Percentiles rank a stretch among this genome's conserved stretches.
phyloP scores from a whole-genome alignment of 129 eudicot genomes.

The Arctium lappa region DNA sequence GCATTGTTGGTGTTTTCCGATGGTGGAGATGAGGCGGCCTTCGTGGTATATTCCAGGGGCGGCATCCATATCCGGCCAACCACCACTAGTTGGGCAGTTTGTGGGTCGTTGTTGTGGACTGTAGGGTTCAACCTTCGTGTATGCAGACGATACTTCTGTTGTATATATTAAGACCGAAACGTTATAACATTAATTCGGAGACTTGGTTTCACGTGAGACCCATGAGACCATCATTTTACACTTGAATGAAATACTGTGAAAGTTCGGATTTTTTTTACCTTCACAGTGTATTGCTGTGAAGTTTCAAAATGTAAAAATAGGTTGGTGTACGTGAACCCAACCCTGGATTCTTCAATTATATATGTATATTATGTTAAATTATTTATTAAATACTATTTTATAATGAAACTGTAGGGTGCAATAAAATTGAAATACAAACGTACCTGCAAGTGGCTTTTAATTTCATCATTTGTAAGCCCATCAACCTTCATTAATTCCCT shows the following conservation, averaged over 20 bases:
- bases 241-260: too few species aligned
- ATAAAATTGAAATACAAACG: slow-evolving; percentile 20
- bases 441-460: slow-evolving; percentile 96
- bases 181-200: not conserved
- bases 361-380: not conserved
- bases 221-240: too few species aligned
- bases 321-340: too few species aligned
- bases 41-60: slow-evolving; percentile 51
- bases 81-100: slow-evolving; percentile 71
- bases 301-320: too few species aligned
- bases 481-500: slow-evolving; percentile 95
- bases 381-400: not conserved
- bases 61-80: slow-evolving; percentile 97
- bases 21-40: slow-evolving; percentile 24
- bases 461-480: slow-evolving; percentile 95
- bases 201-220: too few species aligned
- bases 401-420: not conserved
- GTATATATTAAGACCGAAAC: not conserved
- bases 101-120: slow-evolving; percentile 31
- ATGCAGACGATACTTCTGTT: slow-evolving; percentile 84
- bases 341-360: not conserved
- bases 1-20: slow-evolving; percentile 26
- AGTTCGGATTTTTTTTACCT: too few species aligned
- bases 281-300: too few species aligned
- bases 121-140: slow-evolving; percentile 71